Evolutionary conservation across 176 grass and related monocot species (phyloP).

Genomic region (Carex myosuroides): DNA sequence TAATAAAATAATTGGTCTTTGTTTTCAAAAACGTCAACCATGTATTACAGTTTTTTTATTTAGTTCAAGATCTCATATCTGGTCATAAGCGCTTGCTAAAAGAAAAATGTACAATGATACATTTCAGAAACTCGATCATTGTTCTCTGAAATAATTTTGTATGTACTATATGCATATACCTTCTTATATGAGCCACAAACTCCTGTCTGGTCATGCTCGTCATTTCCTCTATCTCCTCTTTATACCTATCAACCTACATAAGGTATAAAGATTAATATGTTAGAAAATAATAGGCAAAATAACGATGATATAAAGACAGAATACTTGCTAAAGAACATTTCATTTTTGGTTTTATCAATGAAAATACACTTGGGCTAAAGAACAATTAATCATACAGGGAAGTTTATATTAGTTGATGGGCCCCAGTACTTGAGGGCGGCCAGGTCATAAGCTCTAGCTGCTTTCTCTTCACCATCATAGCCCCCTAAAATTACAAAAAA

Average conservation of each 20-base stretch:
- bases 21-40: not conserved
- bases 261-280: conserved; percentile 12
- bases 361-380: not conserved
- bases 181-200: conserved; percentile 81
- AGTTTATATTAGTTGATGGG: conserved; percentile 64
- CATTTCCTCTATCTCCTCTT: conserved; percentile 67
- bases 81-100: not conserved
- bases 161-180: conserved; percentile 24
- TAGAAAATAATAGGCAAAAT: not conserved
- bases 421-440: conserved; percentile 97
- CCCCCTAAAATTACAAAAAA: conserved; percentile 49
- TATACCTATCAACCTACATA: conserved; percentile 71
- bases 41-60: not conserved
- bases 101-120: not conserved
- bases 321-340: not conserved
- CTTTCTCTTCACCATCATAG: conserved; percentile 94
- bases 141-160: not conserved
- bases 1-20: not conserved
- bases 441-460: conserved; percentile 93
- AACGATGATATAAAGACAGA: not conserved
- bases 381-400: conserved; percentile 47
- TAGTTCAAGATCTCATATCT: not conserved
- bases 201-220: conserved; percentile 89
- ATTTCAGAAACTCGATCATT: not conserved
- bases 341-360: not conserved